A percentile compares a stretch with the other conserved stretches of the same genome.
Conservation (phyloP, 1,139 yeast genomes). For the Nematodospora anomalae region DNA sequence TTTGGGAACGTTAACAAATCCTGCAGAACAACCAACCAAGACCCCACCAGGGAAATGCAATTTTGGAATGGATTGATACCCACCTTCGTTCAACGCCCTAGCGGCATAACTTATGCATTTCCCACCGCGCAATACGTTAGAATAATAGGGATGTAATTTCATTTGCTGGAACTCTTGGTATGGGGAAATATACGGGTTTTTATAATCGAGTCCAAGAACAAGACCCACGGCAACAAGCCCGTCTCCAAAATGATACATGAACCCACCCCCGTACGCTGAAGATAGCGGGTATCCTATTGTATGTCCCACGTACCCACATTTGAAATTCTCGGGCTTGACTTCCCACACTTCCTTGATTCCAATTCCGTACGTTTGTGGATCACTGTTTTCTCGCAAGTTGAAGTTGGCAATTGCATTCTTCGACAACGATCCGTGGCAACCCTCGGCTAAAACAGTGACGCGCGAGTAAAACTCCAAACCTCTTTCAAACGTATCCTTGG, state of each 20-base stretch:
- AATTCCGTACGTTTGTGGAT: conserved; percentile 89
- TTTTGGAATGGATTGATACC: conserved; percentile 86
- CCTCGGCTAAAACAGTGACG: conserved; percentile 87
- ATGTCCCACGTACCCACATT: conserved; percentile 82
- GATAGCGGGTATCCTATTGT: conserved; percentile 86
- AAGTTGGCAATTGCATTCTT: conserved; percentile 72
- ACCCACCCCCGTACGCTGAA: conserved; percentile 91
- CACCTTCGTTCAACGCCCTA: conserved; percentile 95
- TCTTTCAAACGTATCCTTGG: conserved; percentile 80
- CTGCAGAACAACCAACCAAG: conserved; percentile 92
- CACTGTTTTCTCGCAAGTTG: conserved; percentile 61
- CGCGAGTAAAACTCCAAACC: conserved; percentile 97
- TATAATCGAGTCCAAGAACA: conserved; percentile 89
- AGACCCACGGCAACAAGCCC: conserved; percentile 86
- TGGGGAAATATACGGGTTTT: conserved; percentile 92
- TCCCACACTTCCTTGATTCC: conserved; percentile 98
- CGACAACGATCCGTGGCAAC: conserved; percentile 92
- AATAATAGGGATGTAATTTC: conserved; percentile 88
- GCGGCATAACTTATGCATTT: conserved; percentile 94
- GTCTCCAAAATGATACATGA: conserved; percentile 95
- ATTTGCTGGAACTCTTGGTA: conserved; percentile 92
- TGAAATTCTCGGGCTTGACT: conserved; percentile 80
- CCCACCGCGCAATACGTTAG: conserved; percentile 78
- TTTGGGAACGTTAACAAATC: conserved; percentile 94
- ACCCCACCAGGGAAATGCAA: conserved; percentile 94